phyloP scores from a whole-genome alignment of 768 basidiomycete genomes.

The Nidularia pulvinata region DNA sequence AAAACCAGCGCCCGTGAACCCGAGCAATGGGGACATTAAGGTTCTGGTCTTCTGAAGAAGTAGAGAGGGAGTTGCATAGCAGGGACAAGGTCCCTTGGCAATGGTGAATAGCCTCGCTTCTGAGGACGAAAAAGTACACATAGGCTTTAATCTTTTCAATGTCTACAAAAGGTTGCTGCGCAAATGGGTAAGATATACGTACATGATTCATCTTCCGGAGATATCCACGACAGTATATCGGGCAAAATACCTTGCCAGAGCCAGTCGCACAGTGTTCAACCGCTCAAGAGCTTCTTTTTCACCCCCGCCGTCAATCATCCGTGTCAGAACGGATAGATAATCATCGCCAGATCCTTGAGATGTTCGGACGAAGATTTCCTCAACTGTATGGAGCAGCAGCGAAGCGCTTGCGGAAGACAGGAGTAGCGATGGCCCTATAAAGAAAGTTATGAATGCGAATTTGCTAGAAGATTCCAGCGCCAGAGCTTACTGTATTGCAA shows the following conservation, averaged over 20 bases:
- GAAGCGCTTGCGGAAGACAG: slow-evolving; percentile 71
- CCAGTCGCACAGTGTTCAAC: slow-evolving; percentile 79
- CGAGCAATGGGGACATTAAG: too few species aligned
- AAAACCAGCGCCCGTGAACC: too few species aligned
- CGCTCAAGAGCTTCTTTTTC: slow-evolving; percentile 64
- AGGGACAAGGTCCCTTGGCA: too few species aligned
- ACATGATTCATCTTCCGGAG: slow-evolving; percentile 13
- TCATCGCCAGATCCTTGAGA: slow-evolving; percentile 77
- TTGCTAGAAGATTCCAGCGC: neutral
- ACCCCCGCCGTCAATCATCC: slow-evolving; percentile 44
- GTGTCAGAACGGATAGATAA: slow-evolving; percentile 64
- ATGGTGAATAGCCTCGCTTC: too few species aligned
- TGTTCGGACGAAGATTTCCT: slow-evolving; percentile 74
- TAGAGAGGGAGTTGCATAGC: too few species aligned
- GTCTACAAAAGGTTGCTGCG: neutral
- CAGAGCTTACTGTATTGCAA: slow-evolving; percentile 54
- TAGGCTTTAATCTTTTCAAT: neutral
- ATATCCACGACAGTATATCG: slow-evolving; percentile 42
- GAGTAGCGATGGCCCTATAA: slow-evolving; percentile 58
- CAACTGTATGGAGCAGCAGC: slow-evolving; percentile 73
- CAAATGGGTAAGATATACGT: slow-evolving; percentile 1
- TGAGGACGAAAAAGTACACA: too few species aligned
- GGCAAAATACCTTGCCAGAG: slow-evolving; percentile 84
- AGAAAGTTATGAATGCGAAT: slow-evolving; percentile 1
- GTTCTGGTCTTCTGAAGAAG: too few species aligned